phyloP scores from a whole-genome alignment of 2,329 filamentous ascomycete species.

The Podosphaera xanthii region DNA sequence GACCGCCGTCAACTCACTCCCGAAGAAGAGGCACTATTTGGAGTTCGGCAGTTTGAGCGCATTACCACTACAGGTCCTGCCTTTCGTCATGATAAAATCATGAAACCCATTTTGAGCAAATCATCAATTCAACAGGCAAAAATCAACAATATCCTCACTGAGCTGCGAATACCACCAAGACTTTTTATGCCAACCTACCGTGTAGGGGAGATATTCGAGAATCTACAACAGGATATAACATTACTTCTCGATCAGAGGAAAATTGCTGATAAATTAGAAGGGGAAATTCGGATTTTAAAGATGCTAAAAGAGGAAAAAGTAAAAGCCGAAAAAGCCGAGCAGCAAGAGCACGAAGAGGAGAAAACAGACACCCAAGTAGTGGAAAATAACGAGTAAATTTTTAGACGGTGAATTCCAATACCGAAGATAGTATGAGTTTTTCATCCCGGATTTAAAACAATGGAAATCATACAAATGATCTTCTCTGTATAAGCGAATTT shows the following conservation, averaged over 20 bases:
- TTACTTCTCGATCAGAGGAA: conserved; percentile 51
- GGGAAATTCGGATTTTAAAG: conserved; percentile 39
- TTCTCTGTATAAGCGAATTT: too few species aligned
- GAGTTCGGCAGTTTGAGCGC: conserved; percentile 67
- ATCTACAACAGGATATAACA: conserved; percentile 43
- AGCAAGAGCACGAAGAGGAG: neutral
- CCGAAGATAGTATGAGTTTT: too few species aligned
- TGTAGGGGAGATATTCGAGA: conserved; percentile 49
- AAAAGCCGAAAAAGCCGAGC: conserved; percentile 14
- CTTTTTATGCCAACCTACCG: conserved; percentile 53
- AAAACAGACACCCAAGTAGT: neutral
- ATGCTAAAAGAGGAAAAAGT: conserved; percentile 25
- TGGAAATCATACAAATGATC: too few species aligned
- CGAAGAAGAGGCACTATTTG: conserved; percentile 58
- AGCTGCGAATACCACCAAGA: conserved; percentile 46
- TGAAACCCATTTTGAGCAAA: conserved; percentile 58
- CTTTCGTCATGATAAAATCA: conserved; percentile 68
- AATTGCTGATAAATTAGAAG: conserved; percentile 51
- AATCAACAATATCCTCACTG: conserved; percentile 47
- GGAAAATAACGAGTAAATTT: neutral
- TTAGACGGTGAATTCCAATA: neutral
- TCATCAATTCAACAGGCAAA: conserved; percentile 52
- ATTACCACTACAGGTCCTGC: conserved; percentile 57
- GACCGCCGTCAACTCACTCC: conserved; percentile 49
- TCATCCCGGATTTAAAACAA: too few species aligned